Conservation (phyloP, 495 filamentous ascomycete species). For the Saxophila tyrrhenica region DNA sequence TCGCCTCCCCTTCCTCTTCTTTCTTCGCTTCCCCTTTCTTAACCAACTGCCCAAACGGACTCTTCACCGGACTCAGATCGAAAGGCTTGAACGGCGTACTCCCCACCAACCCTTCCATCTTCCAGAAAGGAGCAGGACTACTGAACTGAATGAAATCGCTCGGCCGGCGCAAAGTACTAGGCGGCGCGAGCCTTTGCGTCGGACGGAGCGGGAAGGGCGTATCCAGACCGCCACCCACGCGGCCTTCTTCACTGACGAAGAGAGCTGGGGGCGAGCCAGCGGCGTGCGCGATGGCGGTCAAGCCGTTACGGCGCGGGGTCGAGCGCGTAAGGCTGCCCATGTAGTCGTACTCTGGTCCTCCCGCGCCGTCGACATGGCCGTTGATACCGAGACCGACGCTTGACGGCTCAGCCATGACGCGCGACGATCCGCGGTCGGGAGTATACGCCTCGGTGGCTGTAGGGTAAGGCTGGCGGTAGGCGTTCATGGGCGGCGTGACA, state of each 20-base stretch:
- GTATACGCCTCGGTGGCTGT: slow-evolving; percentile 42
- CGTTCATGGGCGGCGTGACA: slow-evolving; percentile 37
- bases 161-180: slow-evolving; percentile 78
- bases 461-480: slow-evolving; percentile 31
- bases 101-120: slow-evolving; percentile 28
- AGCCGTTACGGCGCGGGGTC: slow-evolving; percentile 13
- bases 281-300: slow-evolving; percentile 12
- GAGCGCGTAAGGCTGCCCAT: slow-evolving; percentile 11
- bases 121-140: slow-evolving; percentile 97
- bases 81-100: slow-evolving; percentile 20
- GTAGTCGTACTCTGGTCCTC: slow-evolving; percentile 10
- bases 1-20: neutral
- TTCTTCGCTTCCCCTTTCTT: slow-evolving; percentile 1
- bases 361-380: slow-evolving; percentile 7
- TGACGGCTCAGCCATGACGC: slow-evolving; percentile 8
- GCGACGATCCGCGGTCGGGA: slow-evolving; percentile 42
- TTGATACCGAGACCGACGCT: slow-evolving; percentile 12
- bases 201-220: slow-evolving; percentile 20
- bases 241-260: slow-evolving; percentile 17
- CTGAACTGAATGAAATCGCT: slow-evolving; percentile 92
- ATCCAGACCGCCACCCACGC: slow-evolving; percentile 12
- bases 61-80: slow-evolving; percentile 19
- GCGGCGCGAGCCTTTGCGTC: slow-evolving; percentile 52
- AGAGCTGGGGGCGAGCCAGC: slow-evolving; percentile 24
- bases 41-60: slow-evolving; percentile 14